A percentile compares a stretch with the other conserved stretches of the same genome.
Conservation (phyloP, 1,139 yeast genomes). For the Candida tetrigidarum region DNA sequence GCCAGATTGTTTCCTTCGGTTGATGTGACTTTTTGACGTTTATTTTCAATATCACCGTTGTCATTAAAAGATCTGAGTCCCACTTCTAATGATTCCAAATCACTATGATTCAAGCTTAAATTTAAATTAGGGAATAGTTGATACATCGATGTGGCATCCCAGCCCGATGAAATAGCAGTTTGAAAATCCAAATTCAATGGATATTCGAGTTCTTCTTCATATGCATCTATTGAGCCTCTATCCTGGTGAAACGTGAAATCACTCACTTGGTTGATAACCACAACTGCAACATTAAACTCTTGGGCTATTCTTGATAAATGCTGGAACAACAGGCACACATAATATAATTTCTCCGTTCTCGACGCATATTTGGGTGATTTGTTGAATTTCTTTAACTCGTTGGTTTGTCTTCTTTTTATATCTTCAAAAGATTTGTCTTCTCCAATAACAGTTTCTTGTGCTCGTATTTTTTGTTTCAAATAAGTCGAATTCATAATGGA, state of each 20-base stretch:
- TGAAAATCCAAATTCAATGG: slow-evolving; percentile 68
- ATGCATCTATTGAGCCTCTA: slow-evolving; percentile 23
- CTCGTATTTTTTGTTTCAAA: slow-evolving; percentile 25
- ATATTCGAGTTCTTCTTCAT: slow-evolving; percentile 20
- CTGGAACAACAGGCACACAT: slow-evolving; percentile 49
- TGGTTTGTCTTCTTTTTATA: slow-evolving; percentile 30
- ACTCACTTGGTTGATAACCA: slow-evolving; percentile 81
- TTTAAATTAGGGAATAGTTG: slow-evolving; percentile 11
- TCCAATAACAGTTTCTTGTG: slow-evolving; percentile 26
- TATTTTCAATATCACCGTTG: slow-evolving; percentile 3
- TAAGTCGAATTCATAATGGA: slow-evolving; percentile 35
- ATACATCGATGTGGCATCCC: slow-evolving; percentile 47
- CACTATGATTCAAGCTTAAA: slow-evolving; percentile 14
- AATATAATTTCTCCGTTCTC: slow-evolving; percentile 41
- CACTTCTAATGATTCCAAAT: slow-evolving; percentile 15
- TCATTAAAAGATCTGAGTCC: slow-evolving; percentile 18
- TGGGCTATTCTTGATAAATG: slow-evolving; percentile 56
- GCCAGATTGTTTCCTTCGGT: neutral
- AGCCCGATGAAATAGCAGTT: slow-evolving; percentile 73
- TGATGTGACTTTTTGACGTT: slow-evolving; percentile 12
- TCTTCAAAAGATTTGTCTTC: slow-evolving; percentile 21
- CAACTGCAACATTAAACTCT: slow-evolving; percentile 58
- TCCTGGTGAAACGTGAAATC: slow-evolving; percentile 40
- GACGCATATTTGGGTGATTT: slow-evolving; percentile 31
- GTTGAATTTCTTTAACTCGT: slow-evolving; percentile 32